Base-by-base conservation (phyloP, 441 rosid species). In the Pelargonium fulgidum region DNA sequence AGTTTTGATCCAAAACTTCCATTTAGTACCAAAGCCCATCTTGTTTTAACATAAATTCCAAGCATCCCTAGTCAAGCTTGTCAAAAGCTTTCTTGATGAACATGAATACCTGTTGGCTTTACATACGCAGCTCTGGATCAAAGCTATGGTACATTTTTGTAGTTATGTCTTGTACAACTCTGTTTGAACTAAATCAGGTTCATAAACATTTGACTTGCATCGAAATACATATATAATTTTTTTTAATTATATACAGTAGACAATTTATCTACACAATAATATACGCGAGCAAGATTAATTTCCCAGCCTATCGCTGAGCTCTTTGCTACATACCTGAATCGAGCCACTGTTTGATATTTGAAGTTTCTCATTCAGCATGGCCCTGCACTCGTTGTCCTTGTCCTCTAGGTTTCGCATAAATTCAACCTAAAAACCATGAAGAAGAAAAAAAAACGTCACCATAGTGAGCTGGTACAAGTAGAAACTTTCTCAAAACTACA, bases 381-480 rank as follows among this genome's bases (percentile, higher is more conserved):
- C 77, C 80, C 79, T 81, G 80, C 78, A 92, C 58, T 85, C 75
- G 2, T 83, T 85, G 77, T 91, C 96, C 70, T 76, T 86, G 65
- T 83, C 87, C 77, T 90, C 91, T 73, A 87, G 78, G 75, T 79
- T 84, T 41, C 87, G 82, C 87, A 86, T 89, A 24, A 91, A 82
- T 73, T 89, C 96, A 12, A 93, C 89, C 97, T 91, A 44, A 39
- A 70, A 22, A 11, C 1, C 17, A 12, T 1, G 42, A 61, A 50
- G 20, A 33, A 52, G 61, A 12, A 41, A n/a, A 26, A 10, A 24
- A 24, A 67, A 48, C 36, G 1, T 44, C 48, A 33, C 39, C 39
- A 33, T 33, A 3, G 39, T 33, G 39, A 33, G 39, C 39, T 33
- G 39, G 39, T 33, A 33, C 39, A 33, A 33, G 39, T 33, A 33